A percentile compares a stretch with the other conserved stretches of the same genome.
phyloP scores from a whole-genome alignment of 768 basidiomycete genomes.

The Russula vinacea region DNA sequence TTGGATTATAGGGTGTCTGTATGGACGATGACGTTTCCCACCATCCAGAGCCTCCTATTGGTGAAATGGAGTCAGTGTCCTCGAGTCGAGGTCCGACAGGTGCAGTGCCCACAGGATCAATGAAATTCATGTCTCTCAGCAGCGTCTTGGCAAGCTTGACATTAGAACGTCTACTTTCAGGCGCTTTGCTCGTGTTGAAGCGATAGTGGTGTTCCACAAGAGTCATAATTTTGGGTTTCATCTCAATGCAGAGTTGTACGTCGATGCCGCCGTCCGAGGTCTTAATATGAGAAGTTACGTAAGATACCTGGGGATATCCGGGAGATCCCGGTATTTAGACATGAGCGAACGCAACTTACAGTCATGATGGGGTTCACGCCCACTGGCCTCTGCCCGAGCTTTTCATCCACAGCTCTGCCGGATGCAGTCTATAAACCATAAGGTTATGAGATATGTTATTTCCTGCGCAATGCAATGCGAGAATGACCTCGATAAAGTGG shows the following conservation, averaged over 20 bases:
- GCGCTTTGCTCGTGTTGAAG: constrained; percentile 7
- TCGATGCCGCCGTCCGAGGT: neutral
- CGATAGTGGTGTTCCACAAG: constrained; percentile 12
- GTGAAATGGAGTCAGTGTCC: neutral
- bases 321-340: too few relatives aligned
- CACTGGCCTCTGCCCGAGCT: neutral
- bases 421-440: constrained; percentile 8
- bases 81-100: neutral
- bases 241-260: neutral
- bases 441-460: neutral
- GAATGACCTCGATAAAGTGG: constrained; percentile 5
- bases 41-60: neutral
- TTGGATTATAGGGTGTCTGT: constrained; percentile 9
- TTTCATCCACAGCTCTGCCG: neutral
- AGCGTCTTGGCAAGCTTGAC: neutral
- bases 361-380: neutral
- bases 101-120: constrained; percentile 7
- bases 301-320: neutral
- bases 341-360: too few relatives aligned
- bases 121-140: constrained; percentile 18
- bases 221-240: constrained; percentile 1
- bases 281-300: neutral
- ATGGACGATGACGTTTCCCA: neutral
- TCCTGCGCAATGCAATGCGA: too few relatives aligned
- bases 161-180: constrained; percentile 1